A percentile compares a stretch with the other conserved stretches of the same genome.
These are phyloP conservation scores for Sporodiniella umbellata DNA, from an alignment of 371 early-diverging fungal genomes.

Conservation along the genomic window DNA sequence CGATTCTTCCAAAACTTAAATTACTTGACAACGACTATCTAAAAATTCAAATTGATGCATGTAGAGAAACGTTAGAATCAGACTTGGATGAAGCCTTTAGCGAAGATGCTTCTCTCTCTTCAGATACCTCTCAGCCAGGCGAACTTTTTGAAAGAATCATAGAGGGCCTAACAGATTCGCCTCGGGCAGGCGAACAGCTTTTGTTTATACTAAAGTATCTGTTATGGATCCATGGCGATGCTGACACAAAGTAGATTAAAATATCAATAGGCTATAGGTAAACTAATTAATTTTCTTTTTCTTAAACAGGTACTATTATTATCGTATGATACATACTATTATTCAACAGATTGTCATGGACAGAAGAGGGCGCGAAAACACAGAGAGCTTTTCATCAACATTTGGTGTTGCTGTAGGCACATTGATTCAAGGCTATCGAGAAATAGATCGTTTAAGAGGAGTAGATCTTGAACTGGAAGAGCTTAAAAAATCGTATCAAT, in stretches of 20 bases:
- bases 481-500: slow-evolving; percentile 26
- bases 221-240: slow-evolving; percentile 70
- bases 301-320: slow-evolving; percentile 51
- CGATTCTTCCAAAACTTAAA: slow-evolving; percentile 59
- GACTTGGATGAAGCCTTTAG: slow-evolving; percentile 44
- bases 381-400: slow-evolving; percentile 44
- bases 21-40: slow-evolving; percentile 61
- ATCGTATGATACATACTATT: slow-evolving; percentile 73
- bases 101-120: slow-evolving; percentile 8
- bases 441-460: slow-evolving; percentile 62
- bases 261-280: not conserved
- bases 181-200: slow-evolving; percentile 64
- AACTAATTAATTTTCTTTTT: not conserved
- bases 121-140: slow-evolving; percentile 53
- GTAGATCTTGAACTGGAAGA: slow-evolving; percentile 49
- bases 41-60: slow-evolving; percentile 68
- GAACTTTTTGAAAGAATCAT: slow-evolving; percentile 68
- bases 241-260: slow-evolving; percentile 41
- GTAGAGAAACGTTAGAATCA: slow-evolving; percentile 68
- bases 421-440: slow-evolving; percentile 66
- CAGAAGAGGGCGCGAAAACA: slow-evolving; percentile 43
- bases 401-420: slow-evolving; percentile 27
- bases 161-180: slow-evolving; percentile 56
- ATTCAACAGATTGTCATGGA: slow-evolving; percentile 80
- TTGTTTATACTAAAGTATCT: slow-evolving; percentile 67